Conservation (phyloP, 768 basidiomycete species). For the Russula virescens region DNA sequence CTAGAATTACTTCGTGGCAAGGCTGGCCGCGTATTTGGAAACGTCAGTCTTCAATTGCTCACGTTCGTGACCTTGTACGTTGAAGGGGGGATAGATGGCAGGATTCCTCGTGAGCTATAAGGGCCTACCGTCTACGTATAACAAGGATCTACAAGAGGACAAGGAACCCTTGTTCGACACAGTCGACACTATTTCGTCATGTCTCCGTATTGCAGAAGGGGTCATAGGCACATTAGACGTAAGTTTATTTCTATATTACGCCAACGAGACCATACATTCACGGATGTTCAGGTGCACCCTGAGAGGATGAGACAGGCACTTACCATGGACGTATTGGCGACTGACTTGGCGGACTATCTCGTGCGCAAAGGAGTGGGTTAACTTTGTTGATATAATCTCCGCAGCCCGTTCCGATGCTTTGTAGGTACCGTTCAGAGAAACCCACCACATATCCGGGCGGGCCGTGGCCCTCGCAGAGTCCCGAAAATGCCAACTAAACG, state of each 20-base stretch:
- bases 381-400: not conserved
- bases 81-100: constrained; percentile 61
- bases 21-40: constrained; percentile 89
- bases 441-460: constrained; percentile 95
- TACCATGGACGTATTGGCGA: constrained; percentile 97
- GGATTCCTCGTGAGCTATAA: constrained; percentile 98
- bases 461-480: constrained; percentile 93
- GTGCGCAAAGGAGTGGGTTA: constrained; percentile 91
- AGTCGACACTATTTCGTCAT: constrained; percentile 84
- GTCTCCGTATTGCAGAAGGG: constrained; percentile 88
- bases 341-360: constrained; percentile 97
- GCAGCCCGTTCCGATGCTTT: constrained; percentile 9
- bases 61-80: not conserved
- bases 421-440: constrained; percentile 96
- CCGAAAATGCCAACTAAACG: constrained; percentile 71
- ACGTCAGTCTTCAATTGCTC: constrained; percentile 42
- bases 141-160: constrained; percentile 98
- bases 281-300: constrained; percentile 60
- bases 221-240: constrained; percentile 89
- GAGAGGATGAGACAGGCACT: constrained; percentile 87
- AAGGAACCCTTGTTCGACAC: constrained; percentile 96
- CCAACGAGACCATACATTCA: not conserved
- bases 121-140: constrained; percentile 96
- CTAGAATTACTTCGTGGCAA: constrained; percentile 94
- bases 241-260: constrained; percentile 26